These are phyloP conservation scores for Chaetomiaceae sp. DNA, from an alignment of 2,329 filamentous ascomycete genomes.

Conservation along the genomic window DNA sequence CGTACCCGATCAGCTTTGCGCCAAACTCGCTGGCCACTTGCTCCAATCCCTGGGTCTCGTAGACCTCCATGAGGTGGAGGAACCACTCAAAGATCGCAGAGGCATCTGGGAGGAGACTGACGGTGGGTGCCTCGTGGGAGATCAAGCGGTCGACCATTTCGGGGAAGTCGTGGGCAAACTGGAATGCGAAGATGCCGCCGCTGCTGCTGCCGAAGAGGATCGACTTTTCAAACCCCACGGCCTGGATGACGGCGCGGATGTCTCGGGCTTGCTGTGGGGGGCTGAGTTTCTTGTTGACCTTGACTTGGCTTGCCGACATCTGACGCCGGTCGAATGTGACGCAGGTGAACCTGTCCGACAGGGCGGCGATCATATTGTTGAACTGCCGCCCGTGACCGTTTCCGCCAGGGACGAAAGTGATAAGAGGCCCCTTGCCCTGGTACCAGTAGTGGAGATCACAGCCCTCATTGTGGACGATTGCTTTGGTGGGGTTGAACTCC, in stretches of 20 bases:
- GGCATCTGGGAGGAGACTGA: conserved; percentile 28
- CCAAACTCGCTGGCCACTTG: conserved; percentile 22
- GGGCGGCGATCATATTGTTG: conserved; percentile 28
- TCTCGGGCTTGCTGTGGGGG: conserved; percentile 32
- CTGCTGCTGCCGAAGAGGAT: conserved; percentile 31
- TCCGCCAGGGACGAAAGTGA: conserved; percentile 33
- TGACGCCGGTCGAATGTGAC: conserved; percentile 34
- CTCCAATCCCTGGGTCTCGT: conserved; percentile 24
- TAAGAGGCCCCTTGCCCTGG: conserved; percentile 30
- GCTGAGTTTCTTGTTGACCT: conserved; percentile 26
- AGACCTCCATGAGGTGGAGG: conserved; percentile 23
- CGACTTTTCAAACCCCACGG: conserved; percentile 28
- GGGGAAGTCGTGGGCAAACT: conserved; percentile 32
- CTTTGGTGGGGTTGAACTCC: conserved; percentile 7
- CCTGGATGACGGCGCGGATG: conserved; percentile 30
- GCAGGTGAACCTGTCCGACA: conserved; percentile 29
- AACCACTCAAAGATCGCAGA: conserved; percentile 26
- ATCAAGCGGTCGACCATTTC: conserved; percentile 30
- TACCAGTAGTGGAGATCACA: conserved; percentile 34
- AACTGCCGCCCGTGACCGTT: conserved; percentile 34
- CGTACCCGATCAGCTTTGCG: conserved; percentile 27
- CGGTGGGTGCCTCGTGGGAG: conserved; percentile 30
- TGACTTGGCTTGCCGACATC: conserved; percentile 31
- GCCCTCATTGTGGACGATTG: conserved; percentile 29
- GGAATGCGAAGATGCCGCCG: conserved; percentile 31